Conservation (phyloP, 768 basidiomycete species). For the Amanita subjunquillea region DNA sequence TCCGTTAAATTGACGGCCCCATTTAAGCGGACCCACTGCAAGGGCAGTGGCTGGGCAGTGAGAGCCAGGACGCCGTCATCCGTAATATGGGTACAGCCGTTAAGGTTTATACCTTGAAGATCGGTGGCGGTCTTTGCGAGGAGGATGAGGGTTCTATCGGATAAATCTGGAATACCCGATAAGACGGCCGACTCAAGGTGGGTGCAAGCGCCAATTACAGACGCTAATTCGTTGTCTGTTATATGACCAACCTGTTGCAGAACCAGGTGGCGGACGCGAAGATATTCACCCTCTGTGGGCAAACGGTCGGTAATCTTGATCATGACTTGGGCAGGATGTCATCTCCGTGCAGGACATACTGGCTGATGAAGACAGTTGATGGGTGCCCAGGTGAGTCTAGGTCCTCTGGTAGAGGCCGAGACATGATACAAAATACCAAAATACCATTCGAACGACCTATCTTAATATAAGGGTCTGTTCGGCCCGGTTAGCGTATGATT, state of each 20-base stretch:
- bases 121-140: slow-evolving; percentile 54
- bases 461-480: too few species aligned
- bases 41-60: slow-evolving; percentile 51
- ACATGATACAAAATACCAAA: slow-evolving; percentile 1
- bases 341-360: slow-evolving; percentile 8
- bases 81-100: slow-evolving; percentile 64
- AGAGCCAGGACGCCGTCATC: slow-evolving; percentile 72
- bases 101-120: slow-evolving; percentile 68
- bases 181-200: slow-evolving; percentile 61
- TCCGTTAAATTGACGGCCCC: slow-evolving; percentile 55
- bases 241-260: slow-evolving; percentile 31
- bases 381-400: slow-evolving; percentile 20
- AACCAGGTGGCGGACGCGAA: slow-evolving; percentile 48
- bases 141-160: slow-evolving; percentile 57
- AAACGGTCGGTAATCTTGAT: slow-evolving; percentile 50
- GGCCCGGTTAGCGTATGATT: too few species aligned
- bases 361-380: neutral
- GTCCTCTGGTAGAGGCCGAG: slow-evolving; percentile 9
- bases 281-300: slow-evolving; percentile 48
- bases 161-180: slow-evolving; percentile 54
- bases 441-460: too few species aligned
- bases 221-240: slow-evolving; percentile 49
- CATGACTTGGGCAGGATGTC: slow-evolving; percentile 40
- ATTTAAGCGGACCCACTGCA: slow-evolving; percentile 70
- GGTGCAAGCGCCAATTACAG: slow-evolving; percentile 46